Percentiles rank a stretch among this genome's conserved stretches.
phyloP scores from a whole-genome alignment of 176 grass and related monocot species.

The Stipa capillata region DNA sequence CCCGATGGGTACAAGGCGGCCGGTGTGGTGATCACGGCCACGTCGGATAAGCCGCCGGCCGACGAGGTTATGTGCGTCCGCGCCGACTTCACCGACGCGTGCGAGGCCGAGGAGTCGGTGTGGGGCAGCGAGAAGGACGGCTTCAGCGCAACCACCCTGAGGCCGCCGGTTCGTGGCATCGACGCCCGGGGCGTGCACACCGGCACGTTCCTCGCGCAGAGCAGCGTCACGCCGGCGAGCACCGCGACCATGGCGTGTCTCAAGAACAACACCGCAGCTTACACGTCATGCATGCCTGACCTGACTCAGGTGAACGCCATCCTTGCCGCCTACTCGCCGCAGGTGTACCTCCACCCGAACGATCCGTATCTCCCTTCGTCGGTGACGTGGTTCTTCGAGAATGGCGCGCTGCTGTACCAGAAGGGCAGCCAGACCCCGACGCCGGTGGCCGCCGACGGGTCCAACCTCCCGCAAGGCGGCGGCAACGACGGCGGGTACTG shows the following conservation, averaged over 20 bases:
- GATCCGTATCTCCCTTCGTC: constrained; percentile 64
- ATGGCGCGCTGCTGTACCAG: constrained; percentile 68
- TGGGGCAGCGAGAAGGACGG: constrained; percentile 45
- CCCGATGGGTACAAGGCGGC: constrained; percentile 40
- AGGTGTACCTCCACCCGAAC: constrained; percentile 60
- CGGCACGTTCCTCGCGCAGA: constrained; percentile 50
- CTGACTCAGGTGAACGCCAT: constrained; percentile 47
- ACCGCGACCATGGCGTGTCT: constrained; percentile 40
- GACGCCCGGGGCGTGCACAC: constrained; percentile 43
- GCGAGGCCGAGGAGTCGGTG: constrained; percentile 47
- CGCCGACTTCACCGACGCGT: constrained; percentile 55
- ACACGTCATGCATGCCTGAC: constrained; percentile 53
- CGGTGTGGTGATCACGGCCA: constrained; percentile 43
- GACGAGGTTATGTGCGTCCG: constrained; percentile 57
- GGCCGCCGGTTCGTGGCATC: constrained; percentile 42
- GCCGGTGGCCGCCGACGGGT: constrained; percentile 49
- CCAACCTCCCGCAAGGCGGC: constrained; percentile 69
- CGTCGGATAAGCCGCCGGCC: constrained; percentile 38
- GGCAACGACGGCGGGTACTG: constrained; percentile 69
- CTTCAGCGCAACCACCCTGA: constrained; percentile 27
- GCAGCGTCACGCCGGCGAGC: not conserved
- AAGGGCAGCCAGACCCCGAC: constrained; percentile 44
- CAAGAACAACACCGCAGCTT: constrained; percentile 45
- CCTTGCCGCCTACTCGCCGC: constrained; percentile 61
- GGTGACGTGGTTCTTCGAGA: constrained; percentile 77